These are phyloP conservation scores for Cornus controversa DNA, from an alignment of 148 eudicot species.

Conservation along the genomic window DNA sequence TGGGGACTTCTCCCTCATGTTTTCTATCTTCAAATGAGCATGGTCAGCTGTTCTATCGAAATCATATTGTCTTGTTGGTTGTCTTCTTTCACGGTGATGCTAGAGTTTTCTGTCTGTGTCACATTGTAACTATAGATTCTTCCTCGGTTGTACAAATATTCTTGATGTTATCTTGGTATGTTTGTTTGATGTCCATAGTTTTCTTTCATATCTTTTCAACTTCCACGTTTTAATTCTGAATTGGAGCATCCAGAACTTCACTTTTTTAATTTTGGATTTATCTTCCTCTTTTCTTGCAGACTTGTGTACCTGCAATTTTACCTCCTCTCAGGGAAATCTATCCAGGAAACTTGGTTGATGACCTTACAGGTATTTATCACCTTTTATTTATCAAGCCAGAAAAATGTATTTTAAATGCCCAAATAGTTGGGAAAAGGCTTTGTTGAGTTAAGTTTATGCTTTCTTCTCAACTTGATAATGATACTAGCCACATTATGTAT, in stretches of 20 bases:
- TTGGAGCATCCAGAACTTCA: neutral
- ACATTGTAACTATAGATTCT: neutral
- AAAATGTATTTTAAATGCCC: neutral
- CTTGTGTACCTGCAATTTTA: slow-evolving; percentile 79
- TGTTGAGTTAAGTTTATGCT: neutral
- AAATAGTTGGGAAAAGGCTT: neutral
- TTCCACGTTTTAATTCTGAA: neutral
- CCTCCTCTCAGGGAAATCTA: slow-evolving; percentile 91
- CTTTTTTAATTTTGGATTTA: slow-evolving; percentile 1
- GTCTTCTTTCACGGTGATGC: neutral
- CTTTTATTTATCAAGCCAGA: neutral
- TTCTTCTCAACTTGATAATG: neutral
- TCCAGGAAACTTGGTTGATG: slow-evolving; percentile 80
- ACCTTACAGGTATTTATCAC: slow-evolving; percentile 60
- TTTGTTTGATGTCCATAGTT: neutral
- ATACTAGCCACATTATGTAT: too few relatives aligned
- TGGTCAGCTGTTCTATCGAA: neutral
- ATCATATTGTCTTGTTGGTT: slow-evolving; percentile 4
- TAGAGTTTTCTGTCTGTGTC: neutral
- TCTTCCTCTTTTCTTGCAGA: slow-evolving; percentile 49
- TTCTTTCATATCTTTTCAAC: neutral
- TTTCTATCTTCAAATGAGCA: neutral
- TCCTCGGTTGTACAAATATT: neutral
- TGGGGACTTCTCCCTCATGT: neutral
- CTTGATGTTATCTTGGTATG: neutral